Base-by-base conservation (phyloP, 345 rosid species). In the Lepidium sativum region DNA sequence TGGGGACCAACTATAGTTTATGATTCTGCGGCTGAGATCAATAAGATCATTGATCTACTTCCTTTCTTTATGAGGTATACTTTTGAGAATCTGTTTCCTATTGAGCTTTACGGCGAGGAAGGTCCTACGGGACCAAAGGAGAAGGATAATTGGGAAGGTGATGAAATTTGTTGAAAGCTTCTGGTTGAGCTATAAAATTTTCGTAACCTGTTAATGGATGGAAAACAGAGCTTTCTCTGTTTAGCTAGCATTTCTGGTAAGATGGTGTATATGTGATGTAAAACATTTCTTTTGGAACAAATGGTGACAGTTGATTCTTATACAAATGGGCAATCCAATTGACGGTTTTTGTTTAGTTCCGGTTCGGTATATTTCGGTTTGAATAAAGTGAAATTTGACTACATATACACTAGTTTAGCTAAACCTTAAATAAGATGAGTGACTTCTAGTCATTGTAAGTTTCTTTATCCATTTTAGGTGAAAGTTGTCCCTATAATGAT, bases 71-170 rank as follows among this genome's bases (percentile, higher is more conserved):
- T 86, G 60, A 83, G 96, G 54, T 84, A 86, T 59, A 88, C 97
- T 2, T 76, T 91, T 56, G 96, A 91, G 80, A 84, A 63, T 44
- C 68, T 84, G 83, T 83, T 91, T 60, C 96, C 98, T 9, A 85
- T 89, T 1, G 94, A 81, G 79, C 89, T 91, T 37, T 88, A 88
- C 5, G 95, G 98, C 0, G 98, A 91, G 86, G 95, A 88, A 72
- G 98, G 98, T 41, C 98, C 98, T 32, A 86, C 96, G 4, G 98
- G 98, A 34, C 98, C 96, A 3, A 91, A 91, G 78, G 98, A 83
- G 80, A 91, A 91, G 52, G 79, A 84, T 54, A 88, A 91, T 55
- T 88, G 98, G 98, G 40, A 35, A 31, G 96, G 89, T 75, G 96
- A 91, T 75, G 96, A 91, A 71, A 82, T 81, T 45, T 76, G 60